Evolutionary conservation across 2,329 filamentous ascomycete species (phyloP).

Genomic region (Penicillium concentricum): DNA sequence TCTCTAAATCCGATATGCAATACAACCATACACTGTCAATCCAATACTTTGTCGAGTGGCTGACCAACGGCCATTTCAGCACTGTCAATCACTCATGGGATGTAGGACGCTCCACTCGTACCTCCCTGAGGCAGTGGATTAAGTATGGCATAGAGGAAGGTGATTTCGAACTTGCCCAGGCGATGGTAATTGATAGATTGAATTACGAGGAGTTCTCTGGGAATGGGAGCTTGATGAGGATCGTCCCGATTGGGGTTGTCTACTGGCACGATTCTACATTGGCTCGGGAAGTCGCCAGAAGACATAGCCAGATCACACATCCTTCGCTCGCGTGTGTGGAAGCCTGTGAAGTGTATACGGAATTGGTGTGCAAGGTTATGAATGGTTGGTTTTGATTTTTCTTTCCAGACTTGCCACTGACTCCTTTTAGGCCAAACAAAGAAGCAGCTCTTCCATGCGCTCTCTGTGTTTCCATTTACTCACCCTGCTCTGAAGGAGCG

Average conservation of each 20-base stretch:
- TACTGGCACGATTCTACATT: slow-evolving; percentile 22
- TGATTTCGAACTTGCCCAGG: slow-evolving; percentile 15
- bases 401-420: not conserved
- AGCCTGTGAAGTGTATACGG: slow-evolving; percentile 42
- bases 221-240: slow-evolving; percentile 47
- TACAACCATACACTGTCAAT: slow-evolving; percentile 34
- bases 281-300: slow-evolving; percentile 26
- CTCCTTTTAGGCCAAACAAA: slow-evolving; percentile 15
- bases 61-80: slow-evolving; percentile 37
- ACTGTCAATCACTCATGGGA: slow-evolving; percentile 40
- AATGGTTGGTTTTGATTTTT: slow-evolving; percentile 19
- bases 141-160: not conserved
- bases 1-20: slow-evolving; percentile 32
- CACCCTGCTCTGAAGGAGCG: slow-evolving; percentile 10
- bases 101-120: slow-evolving; percentile 37
- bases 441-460: slow-evolving; percentile 8
- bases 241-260: slow-evolving; percentile 39
- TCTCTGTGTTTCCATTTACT: slow-evolving; percentile 10
- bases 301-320: slow-evolving; percentile 38
- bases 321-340: slow-evolving; percentile 39
- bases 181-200: slow-evolving; percentile 15
- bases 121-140: slow-evolving; percentile 35
- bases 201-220: slow-evolving; percentile 26
- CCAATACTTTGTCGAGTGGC: slow-evolving; percentile 41
- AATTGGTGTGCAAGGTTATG: slow-evolving; percentile 33